Conservation (phyloP, 768 basidiomycete species). For the Russula dissimulans region DNA sequence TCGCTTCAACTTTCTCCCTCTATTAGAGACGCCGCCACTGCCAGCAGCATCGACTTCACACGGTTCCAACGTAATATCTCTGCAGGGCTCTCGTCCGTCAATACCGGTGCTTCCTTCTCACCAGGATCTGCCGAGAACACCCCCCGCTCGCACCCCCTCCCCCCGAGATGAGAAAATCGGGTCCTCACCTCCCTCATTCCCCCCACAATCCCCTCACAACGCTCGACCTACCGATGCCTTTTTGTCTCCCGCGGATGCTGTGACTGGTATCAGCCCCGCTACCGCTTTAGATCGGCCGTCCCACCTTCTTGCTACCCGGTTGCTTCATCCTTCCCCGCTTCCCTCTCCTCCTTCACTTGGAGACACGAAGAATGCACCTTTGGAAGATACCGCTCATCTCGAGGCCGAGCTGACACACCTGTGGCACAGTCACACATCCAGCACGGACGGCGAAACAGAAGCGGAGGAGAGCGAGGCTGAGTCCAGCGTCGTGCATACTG, state of each 20-base stretch:
- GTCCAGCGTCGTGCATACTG: conserved; percentile 18
- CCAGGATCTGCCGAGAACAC: neutral
- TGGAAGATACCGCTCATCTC: neutral
- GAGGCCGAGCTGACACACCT: conserved; percentile 2
- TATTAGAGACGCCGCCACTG: conserved; percentile 7
- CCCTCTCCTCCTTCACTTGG: neutral
- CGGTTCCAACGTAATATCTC: neutral
- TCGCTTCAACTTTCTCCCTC: conserved; percentile 17
- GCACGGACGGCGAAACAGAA: conserved; percentile 9
- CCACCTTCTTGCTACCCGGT: neutral
- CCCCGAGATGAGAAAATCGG: neutral
- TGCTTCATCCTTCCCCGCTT: neutral
- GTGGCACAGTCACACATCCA: neutral
- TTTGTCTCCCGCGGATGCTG: too few relatives aligned
- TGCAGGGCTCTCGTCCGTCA: neutral
- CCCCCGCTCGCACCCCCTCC: neutral
- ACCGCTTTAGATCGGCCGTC: neutral
- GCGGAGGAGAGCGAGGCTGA: conserved; percentile 18
- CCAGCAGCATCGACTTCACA: neutral
- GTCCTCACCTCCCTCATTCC: neutral
- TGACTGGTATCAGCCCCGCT: neutral
- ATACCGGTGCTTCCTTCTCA: neutral
- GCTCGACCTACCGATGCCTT: neutral
- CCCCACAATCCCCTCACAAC: neutral
- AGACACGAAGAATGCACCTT: neutral